A percentile compares a stretch with the other conserved stretches of the same genome.
These are phyloP conservation scores for Tetrahymena elliotti DNA, from an alignment of 73 alveolate species.

Conservation along the genomic window DNA sequence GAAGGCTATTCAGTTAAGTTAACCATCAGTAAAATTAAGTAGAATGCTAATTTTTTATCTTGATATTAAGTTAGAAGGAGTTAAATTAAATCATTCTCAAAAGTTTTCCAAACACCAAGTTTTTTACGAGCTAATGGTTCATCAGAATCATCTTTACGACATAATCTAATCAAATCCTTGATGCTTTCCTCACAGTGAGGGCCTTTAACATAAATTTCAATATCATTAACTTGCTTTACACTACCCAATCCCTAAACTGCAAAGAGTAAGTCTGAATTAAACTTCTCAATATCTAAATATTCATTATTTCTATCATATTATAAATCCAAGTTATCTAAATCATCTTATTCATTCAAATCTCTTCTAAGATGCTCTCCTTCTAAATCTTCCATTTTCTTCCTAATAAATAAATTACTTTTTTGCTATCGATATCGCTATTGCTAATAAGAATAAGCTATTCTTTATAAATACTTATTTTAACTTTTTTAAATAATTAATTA, in stretches of 20 bases:
- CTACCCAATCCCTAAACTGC: conserved; percentile 39
- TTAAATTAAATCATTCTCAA: conserved; percentile 61
- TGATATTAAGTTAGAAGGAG: conserved; percentile 56
- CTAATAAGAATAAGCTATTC: not conserved
- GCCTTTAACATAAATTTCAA: conserved; percentile 32
- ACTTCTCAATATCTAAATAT: not conserved
- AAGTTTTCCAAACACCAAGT: conserved; percentile 57
- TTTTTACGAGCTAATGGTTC: conserved; percentile 50
- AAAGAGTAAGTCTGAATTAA: conserved; percentile 17
- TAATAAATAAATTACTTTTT: too few relatives aligned
- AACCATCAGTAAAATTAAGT: conserved; percentile 51
- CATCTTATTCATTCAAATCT: not conserved
- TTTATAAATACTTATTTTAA: too few relatives aligned
- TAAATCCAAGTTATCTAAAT: not conserved
- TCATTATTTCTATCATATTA: not conserved
- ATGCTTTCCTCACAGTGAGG: conserved; percentile 16
- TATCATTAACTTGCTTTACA: not conserved
- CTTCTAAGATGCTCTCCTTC: not conserved
- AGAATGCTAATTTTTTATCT: conserved; percentile 60
- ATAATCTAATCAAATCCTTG: conserved; percentile 6
- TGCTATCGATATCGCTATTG: not conserved
- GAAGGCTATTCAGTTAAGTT: conserved; percentile 47
- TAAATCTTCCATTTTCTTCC: not conserved
- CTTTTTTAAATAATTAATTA: not conserved
- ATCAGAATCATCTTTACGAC: conserved; percentile 57